Base-by-base conservation (phyloP, 75 land plant genomes). In the Adiantum capillusveneris region DNA sequence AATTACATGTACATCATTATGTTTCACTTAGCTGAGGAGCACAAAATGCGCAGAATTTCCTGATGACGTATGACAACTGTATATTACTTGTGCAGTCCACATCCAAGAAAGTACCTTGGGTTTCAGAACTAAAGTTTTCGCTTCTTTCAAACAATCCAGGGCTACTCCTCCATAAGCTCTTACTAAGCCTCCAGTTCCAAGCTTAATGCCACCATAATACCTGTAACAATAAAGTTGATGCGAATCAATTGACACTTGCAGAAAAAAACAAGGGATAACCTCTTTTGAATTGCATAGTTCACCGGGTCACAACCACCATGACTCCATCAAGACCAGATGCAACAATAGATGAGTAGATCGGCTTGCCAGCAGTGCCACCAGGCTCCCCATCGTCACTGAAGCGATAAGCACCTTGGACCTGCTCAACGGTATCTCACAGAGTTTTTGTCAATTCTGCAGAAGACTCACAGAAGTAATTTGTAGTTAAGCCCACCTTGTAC, bases 331-430 rank as follows among this genome's bases (percentile, higher is more conserved):
- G 17, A 24, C 98, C 98, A 17, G 98, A 93, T 25, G 82, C 68
- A 43, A 45, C 78, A 70, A 93, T 85, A 2, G 98, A 90, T 53
- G 87, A 75, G 34, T 74, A 73, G 55, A 93, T 93, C 16, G 98
- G 98, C 54, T 79, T 85, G 6, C 98, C 98, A 59, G 95, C 98
- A 41, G 90, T 93, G 18, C 98, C 90, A 7, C 86, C 82, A 24
- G 90, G 95, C 65, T 93, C 97, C 16, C 98, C 98, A 75, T 93
- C 98, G 70, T 93, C 98, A 77, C 70, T 93, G 56, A 72, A 70
- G 25, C 98, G 81, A 57, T 72, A 85, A 21, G 76, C 77, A 44
- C 83, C 82, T 55, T 84, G 84, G 53, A 93, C 56, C 98, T 93
- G 37, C 3, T 34, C 37, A 34, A 34, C n/a, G n/a, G n/a, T n/a